Evolutionary conservation across 345 rosid species (phyloP), one percentile per base, ranked within the genome.

Genomic region (Boechera stricta): DNA sequence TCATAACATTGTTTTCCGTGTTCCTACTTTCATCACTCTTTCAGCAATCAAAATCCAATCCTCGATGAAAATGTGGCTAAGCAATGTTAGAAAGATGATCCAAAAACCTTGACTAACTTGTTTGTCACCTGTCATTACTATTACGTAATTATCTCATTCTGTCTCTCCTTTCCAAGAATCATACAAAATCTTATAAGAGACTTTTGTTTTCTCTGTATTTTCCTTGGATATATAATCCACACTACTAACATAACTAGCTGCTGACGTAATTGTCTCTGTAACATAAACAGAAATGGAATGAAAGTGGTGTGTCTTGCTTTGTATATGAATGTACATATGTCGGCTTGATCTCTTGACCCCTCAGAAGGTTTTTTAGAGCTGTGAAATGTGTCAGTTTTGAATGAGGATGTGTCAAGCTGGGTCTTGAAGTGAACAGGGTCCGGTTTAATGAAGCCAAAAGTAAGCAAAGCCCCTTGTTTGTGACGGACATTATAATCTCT

Each of bases 361-460:
- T 53, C 2, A 5, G 15, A 5, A 26, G n/a, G 54, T 53, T 5
- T 21, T 4, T 5, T 44, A 26, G 15, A 26, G 33, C n/a, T 26
- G 32, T 5, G 33, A 54, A 54, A 54, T 29, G 35, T 53, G 32
- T 53, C 28, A 7, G 3, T 5, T 18, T 49, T 49, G 10, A 49
- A 49, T 7, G 10, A 7, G 26, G 28, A 21, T 18, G 10, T 49
- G 10, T 51, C 56, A 6, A 21, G 13, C 55, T 51, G 55, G 5
- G 28, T 21, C 12, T 21, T 21, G 24, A 2, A 49, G 11, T 18
- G 54, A 18, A 49, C 5, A 49, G 31, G 31, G 38, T 56, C 58
- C 72, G 42, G 48, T 36, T 35, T 24, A 67, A 35, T 33, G 47
- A 52, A 51, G 54, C 45, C 65, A 16, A 6, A 35, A 61, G 38